Base-by-base conservation (phyloP, 352 stramenopile species). In the Peronospora belbahrii region DNA sequence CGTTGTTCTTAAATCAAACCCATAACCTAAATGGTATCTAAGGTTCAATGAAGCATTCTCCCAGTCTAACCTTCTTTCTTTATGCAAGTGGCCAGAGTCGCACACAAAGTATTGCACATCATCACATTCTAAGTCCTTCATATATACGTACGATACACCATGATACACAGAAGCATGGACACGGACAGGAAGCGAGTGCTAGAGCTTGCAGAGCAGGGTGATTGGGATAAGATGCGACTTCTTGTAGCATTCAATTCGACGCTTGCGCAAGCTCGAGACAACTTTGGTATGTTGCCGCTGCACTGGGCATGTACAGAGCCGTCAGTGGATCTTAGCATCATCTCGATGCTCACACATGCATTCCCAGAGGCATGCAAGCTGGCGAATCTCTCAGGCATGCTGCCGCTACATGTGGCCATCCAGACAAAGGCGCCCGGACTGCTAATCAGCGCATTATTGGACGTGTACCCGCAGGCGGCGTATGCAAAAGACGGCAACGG, bases 211-310 rank as follows among this genome's bases (percentile, higher is more conserved):
- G 75, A 88, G 58, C 61, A 83, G 38, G 71, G 75, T 60, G 70
- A 88, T 23, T 90, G 76, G 81, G 51, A 59, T 19, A 62, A 75
- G 13, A 65, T 69, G 32, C 52, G 80, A 22, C 62, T 44, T 28
- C 57, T 84, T 25, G 50, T 88, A n/a, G 62, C 43, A 20, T 19
- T 23, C 14, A 42, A 73, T 36, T 28, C 50, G 17, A 46, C 50
- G 50, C 67, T 84, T 4, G 78, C 78, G 8, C 67, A 85, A 48
- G 65, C 74, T 18, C 63, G 83, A 45, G 81, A 92, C 59, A 69
- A 89, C 54, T 89, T 88, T 40, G 76, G 78, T 22, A 89, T 92
- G 75, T 62, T 89, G 53, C 78, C 81, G 32, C 64, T 92, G 34
- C 81, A 92, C 59, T 92, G 81, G 81, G 76, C 68, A 24, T 89